A percentile compares a stretch with the other conserved stretches of the same genome.
Evolutionary conservation across 202 grass and related monocot species (phyloP).

Genomic region (Alloteropsis angusta): DNA sequence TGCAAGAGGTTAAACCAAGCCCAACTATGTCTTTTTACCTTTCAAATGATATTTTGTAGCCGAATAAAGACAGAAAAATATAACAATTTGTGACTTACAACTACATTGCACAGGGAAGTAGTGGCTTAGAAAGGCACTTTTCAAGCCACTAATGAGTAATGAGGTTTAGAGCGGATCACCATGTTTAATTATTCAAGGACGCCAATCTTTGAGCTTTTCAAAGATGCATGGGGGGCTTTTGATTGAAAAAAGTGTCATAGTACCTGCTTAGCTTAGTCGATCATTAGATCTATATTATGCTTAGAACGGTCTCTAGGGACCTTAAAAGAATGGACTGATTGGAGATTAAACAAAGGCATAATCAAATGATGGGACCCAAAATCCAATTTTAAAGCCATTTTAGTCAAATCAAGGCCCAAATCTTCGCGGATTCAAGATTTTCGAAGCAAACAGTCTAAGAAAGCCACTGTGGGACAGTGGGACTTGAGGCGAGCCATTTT

Average conservation of each 20-base stretch:
- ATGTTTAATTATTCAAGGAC: background rate
- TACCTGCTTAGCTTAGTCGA: background rate
- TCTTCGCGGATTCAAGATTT: background rate
- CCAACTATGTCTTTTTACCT: background rate
- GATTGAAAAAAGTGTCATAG: background rate
- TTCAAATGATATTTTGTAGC: background rate
- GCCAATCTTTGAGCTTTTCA: constrained; percentile 5
- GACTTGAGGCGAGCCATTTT: background rate
- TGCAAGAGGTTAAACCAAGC: background rate
- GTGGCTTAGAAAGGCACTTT: constrained; percentile 9
- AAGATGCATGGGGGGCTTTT: background rate
- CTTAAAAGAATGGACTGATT: constrained; percentile 25
- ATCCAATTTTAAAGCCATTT: constrained; percentile 1
- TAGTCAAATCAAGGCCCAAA: constrained; percentile 9
- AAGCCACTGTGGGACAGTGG: background rate
- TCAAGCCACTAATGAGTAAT: background rate
- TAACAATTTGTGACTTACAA: background rate
- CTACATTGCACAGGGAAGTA: background rate
- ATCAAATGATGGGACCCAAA: background rate
- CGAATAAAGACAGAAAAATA: background rate
- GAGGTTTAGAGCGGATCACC: background rate
- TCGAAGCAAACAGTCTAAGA: background rate
- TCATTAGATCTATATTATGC: background rate
- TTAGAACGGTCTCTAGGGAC: background rate
- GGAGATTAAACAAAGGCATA: background rate